Evolutionary conservation across 495 filamentous ascomycete genomes (phyloP).

Genomic region (Bathelium albidoporum): DNA sequence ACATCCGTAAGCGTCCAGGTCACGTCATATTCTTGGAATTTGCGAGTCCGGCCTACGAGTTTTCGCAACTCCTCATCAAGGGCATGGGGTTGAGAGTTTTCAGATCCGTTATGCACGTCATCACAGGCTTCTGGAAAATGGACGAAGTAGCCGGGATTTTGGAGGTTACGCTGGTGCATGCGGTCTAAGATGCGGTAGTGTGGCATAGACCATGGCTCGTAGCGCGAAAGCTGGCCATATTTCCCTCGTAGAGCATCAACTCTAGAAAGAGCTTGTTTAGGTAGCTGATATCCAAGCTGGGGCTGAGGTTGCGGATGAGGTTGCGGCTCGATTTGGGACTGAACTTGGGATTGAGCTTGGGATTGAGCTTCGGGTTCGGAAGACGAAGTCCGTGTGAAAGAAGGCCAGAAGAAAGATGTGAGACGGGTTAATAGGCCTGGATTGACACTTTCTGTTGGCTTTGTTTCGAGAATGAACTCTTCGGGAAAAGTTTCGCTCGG

Average conservation of each 20-base stretch:
- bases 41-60: not conserved
- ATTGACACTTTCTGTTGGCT: not conserved
- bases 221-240: conserved; percentile 14
- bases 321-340: not conserved
- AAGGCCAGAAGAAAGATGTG: conserved; percentile 15
- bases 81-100: not conserved
- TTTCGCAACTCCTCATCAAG: not conserved
- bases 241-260: not conserved
- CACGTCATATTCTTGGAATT: not conserved
- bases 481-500: not conserved
- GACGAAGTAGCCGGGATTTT: conserved; percentile 16
- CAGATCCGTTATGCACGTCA: not conserved
- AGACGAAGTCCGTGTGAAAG: not conserved
- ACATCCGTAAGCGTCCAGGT: not conserved
- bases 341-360: too few species aligned
- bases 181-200: conserved; percentile 25
- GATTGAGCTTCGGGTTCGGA: not conserved
- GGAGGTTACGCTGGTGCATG: conserved; percentile 20
- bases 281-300: conserved; percentile 14
- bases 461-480: not conserved
- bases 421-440: conserved; percentile 17
- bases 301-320: conserved; percentile 4
- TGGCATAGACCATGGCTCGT: conserved; percentile 25
- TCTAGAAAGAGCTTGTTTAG: not conserved
- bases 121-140: not conserved